Conservation (phyloP, 176 grass and related monocot species). For the Miscanthus lutarioriparius region DNA sequence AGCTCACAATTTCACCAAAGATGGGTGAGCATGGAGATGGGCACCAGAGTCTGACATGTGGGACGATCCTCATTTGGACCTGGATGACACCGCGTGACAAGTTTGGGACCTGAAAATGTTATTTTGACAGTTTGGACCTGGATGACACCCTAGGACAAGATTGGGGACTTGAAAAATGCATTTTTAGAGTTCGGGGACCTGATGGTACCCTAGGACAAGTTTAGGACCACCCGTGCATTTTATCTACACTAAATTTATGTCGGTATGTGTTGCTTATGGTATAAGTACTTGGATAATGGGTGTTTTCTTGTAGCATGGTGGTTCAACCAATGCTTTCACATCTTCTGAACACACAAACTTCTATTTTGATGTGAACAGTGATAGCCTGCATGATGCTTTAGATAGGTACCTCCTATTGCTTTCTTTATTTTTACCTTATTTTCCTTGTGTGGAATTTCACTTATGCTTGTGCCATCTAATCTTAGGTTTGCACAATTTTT, state of each 20-base stretch:
- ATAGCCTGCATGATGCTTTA: conserved; percentile 80
- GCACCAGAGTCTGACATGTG: neutral
- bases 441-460: conserved; percentile 38
- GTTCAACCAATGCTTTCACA: conserved; percentile 91
- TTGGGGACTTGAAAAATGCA: neutral
- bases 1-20: neutral
- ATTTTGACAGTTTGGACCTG: neutral
- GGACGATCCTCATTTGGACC: neutral
- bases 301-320: conserved; percentile 77
- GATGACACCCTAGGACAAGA: neutral
- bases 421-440: conserved; percentile 18
- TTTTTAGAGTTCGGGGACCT: neutral
- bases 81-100: neutral
- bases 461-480: conserved; percentile 10
- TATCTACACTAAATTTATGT: conserved; percentile 15
- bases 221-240: neutral
- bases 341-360: conserved; percentile 80
- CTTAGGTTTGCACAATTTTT: conserved; percentile 97
- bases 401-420: conserved; percentile 61
- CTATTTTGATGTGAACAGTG: conserved; percentile 87
- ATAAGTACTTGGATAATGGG: conserved; percentile 26
- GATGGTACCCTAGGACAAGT: neutral
- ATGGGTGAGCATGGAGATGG: neutral
- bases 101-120: neutral
- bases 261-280: neutral